Base-by-base conservation (phyloP, 164 flowering plant species). In the Pachysandra terminalis region DNA sequence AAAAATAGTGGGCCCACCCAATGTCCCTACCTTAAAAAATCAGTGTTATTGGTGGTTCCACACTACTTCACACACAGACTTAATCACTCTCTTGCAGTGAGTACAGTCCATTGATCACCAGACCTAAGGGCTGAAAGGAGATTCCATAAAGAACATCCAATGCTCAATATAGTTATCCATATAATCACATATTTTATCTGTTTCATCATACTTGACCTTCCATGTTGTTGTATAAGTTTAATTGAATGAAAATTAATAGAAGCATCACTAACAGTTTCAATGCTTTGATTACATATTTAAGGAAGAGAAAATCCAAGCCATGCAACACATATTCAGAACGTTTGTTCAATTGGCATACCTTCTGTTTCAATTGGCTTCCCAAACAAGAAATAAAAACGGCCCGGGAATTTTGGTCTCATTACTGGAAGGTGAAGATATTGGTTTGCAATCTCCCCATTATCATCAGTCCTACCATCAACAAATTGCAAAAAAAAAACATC, bases 331-430 rank as follows among this genome's bases (percentile, higher is more conserved):
- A n/a, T 40, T 61, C 26, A 61, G 17, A 41, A 19, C 9, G 27
- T 55, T n/a, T 9, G 23, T 23, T 55, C 9, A 53, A 15, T 14
- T 52, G 26, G 8, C 48, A 59, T 81, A 84, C 91, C 95, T 87
- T 72, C 66, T 23, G 91, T 87, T 71, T 84, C 86, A 62, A 89
- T 83, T 28, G 91, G 86, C 71, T 81, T 86, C 57, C 92, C 96
- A 65, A 89, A 89, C 56, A 77, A 71, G 71, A 56, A 89, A 68
- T 89, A 89, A 28, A 85, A 82, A 26, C 95, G 83, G 15, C 95
- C 95, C 6, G 95, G 91, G 56, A 86, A 0, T 71, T 89, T 87
- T 13, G 95, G 95, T 57, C 72, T 19, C 40, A 87, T 19, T 51
- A 80, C 79, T 12, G 90, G 89, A 1, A 83, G 28, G 74, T 84